phyloP scores from a whole-genome alignment of 176 grass and related monocot species.

The Areca catechu region DNA sequence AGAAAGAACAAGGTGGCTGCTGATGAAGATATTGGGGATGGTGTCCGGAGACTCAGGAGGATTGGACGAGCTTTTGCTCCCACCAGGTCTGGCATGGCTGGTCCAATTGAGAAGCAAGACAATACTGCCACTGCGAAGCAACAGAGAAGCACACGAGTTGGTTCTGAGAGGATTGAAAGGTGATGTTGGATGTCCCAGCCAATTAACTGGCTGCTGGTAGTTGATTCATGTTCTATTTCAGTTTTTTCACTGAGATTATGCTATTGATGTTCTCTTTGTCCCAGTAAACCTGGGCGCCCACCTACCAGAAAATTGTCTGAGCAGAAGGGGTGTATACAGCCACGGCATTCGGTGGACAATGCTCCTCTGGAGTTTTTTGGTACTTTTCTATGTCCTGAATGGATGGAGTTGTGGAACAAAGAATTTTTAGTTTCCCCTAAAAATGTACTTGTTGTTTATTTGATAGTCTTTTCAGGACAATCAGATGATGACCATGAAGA shows the following conservation, averaged over 20 bases:
- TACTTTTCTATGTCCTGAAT: slow-evolving; percentile 15
- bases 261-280: slow-evolving; percentile 14
- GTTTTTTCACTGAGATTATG: background rate
- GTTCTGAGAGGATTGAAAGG: slow-evolving; percentile 69
- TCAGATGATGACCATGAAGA: slow-evolving; percentile 52
- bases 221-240: too few species aligned
- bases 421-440: too few species aligned
- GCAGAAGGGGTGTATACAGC: slow-evolving; percentile 40
- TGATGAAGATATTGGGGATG: slow-evolving; percentile 65
- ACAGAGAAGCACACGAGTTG: slow-evolving; percentile 53
- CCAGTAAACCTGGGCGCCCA: slow-evolving; percentile 72
- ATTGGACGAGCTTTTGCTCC: slow-evolving; percentile 48
- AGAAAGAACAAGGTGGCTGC: slow-evolving; percentile 65
- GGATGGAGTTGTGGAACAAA: too few species aligned
- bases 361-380: slow-evolving; percentile 46
- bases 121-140: slow-evolving; percentile 62
- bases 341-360: slow-evolving; percentile 40
- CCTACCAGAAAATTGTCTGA: slow-evolving; percentile 75
- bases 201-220: slow-evolving; percentile 4
- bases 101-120: slow-evolving; percentile 62
- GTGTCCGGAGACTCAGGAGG: slow-evolving; percentile 48
- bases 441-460: slow-evolving; percentile 7
- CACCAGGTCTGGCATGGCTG: slow-evolving; percentile 38
- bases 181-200: slow-evolving; percentile 20
- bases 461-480: slow-evolving; percentile 40